phyloP scores from a whole-genome alignment of 805 yeast species.

The Peterozyma xylosa region DNA sequence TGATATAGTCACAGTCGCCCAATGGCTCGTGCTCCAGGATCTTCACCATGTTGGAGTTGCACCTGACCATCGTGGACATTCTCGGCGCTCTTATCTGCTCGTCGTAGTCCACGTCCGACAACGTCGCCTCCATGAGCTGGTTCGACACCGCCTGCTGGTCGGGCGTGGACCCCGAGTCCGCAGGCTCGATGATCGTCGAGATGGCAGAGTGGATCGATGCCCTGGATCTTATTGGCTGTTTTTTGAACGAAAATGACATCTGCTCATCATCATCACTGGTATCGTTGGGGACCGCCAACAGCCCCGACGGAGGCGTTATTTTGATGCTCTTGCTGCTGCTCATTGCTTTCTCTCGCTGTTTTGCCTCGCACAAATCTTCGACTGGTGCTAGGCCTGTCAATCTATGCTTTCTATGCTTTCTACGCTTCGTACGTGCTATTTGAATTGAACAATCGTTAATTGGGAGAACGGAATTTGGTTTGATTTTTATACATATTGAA shows the following conservation, averaged over 20 bases:
- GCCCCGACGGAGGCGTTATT: no score
- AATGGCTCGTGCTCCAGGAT: constrained; percentile 10
- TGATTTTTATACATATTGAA: no score
- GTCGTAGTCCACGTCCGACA: constrained; percentile 30
- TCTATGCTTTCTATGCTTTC: no score
- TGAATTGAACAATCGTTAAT: no score
- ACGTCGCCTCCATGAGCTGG: no score
- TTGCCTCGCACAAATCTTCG: no score
- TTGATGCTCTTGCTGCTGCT: no score
- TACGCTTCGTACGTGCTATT: no score
- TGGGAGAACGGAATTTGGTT: no score
- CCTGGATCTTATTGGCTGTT: constrained; percentile 7
- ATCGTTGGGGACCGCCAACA: not conserved
- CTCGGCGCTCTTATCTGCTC: constrained; percentile 50
- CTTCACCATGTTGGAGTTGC: constrained; percentile 4
- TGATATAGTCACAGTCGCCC: constrained; percentile 9
- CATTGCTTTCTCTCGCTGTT: no score
- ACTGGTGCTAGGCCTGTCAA: no score
- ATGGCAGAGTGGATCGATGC: constrained; percentile 7
- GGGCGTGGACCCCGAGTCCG: not conserved
- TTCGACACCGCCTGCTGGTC: not conserved
- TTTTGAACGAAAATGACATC: constrained; percentile 7
- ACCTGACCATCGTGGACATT: constrained; percentile 24
- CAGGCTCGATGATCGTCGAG: constrained; percentile 7
- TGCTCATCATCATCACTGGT: not conserved